Base-by-base conservation (phyloP, 306 rosid genomes). In the Senna siamea region DNA sequence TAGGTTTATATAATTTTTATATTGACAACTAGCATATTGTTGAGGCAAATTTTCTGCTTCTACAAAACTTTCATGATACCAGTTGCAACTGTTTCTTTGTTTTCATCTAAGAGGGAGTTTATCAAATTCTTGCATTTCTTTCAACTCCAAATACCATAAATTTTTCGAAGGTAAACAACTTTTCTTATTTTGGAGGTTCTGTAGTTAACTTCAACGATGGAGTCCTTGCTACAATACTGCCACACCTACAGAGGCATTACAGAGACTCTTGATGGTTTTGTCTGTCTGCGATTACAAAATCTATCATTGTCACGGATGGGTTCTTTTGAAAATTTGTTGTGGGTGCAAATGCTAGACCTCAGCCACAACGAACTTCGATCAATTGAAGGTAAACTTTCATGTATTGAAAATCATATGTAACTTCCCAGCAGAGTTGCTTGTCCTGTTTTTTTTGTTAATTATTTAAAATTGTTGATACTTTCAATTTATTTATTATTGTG, bases 291-390 rank as follows among this genome's bases (percentile, higher is more conserved):
- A 55, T 67, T 94, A 69, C 91, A 85, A 80, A 87, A 85, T 72
- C 66, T 94, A 80, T 94, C 96, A 11, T 54, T 92, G 64, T 87
- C 95, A 9, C 84, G 95, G 83, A 69, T 94, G 40, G 96, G 96
- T 1, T 88, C 89, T 32, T 5, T 83, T 65, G 83, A 87, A 75
- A 87, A 78, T 79, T 80, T 88, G 53, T 65, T 88, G 72, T 92
- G 97, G 99, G 92, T 94, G 65, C 96, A 83, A 84, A 80, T 89
- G 85, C 89, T 94, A 47, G 97, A 94, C 80, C 95, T 92, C 77
- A 88, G 93, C 84, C 85, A 88, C 87, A 94, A 94, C 12, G 86
- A 89, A 84, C 69, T 63, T 20, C 26, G 12, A 9, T 40, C 69
- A 19, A 40, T 40, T 20, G 69, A 40, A 63, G 69, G 69, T 63